Evolutionary conservation across 768 basidiomycete genomes (phyloP), one percentile per base, ranked within the genome.

Genomic region (Pleurotus pulmonarius): DNA sequence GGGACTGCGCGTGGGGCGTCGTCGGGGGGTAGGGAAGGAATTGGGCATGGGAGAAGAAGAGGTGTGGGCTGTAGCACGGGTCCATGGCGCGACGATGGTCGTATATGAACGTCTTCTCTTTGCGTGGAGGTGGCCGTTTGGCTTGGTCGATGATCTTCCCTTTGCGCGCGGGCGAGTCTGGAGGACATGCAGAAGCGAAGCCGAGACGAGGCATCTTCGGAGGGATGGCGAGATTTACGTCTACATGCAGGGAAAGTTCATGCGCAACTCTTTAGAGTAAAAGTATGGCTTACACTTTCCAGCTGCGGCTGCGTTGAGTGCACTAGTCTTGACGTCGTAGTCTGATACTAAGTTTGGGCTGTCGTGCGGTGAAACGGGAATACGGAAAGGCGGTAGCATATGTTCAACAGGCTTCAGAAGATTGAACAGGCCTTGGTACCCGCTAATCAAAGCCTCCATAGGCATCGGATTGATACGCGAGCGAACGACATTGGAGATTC

Each of bases 321-420:
- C 75, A 24, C 61, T 56, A 3, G 64, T 22, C 58, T 64, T 73
- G 12, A 75, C 51, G 18, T 75, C 70, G 49, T 69, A 71, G 53
- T 76, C 70, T 0, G 72, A 65, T 7, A 69, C 66, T 25, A 77
- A 57, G 51, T 73, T 73, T 2, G 80, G 80, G 48, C 69, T 76
- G 55, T 81, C 81, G 57, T 79, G 75, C 4, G 80, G 79, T n/a
- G 71, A 76, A 58, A 83, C 80, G 0, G 78, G 72, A 4, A 80
- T 80, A 7, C 78, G 69, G 51, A 84, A 83, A 1, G 76, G 71
- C 0, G 80, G 79, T 2, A 83, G 62, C 16, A 63, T 64, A 4
- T 68, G 57, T 51, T 78, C 66, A 1, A 84, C 69, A 2, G 73
- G 74, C 49, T 68, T 58, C 4, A 83, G 58, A 8, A 83, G 54